These are phyloP conservation scores for Lactifluus rugatus DNA, from an alignment of 768 basidiomycete genomes.

Conservation along the genomic window DNA sequence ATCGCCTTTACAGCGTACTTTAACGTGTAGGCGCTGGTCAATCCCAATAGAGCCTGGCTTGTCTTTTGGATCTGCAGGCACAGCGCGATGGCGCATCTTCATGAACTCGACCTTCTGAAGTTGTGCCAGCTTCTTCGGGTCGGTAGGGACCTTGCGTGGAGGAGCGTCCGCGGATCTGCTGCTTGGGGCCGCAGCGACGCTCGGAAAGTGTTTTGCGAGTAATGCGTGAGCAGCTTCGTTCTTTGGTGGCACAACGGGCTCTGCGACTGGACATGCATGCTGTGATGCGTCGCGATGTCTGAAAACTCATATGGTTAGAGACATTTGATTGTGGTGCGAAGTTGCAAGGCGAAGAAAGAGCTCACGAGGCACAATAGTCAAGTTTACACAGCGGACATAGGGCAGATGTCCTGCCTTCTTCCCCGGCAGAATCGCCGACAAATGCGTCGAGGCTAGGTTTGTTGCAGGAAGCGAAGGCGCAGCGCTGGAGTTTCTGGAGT, in stretches of 20 bases:
- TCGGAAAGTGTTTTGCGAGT: constrained; percentile 43
- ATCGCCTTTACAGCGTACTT: constrained; percentile 27
- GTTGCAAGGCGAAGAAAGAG: background rate
- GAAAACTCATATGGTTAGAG: constrained; percentile 9
- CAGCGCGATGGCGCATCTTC: constrained; percentile 65
- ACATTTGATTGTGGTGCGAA: background rate
- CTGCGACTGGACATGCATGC: constrained; percentile 41
- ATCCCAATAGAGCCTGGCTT: constrained; percentile 35
- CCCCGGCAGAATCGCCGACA: constrained; percentile 24
- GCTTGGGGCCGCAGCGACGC: constrained; percentile 14
- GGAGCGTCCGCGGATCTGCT: constrained; percentile 13
- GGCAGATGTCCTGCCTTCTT: constrained; percentile 25
- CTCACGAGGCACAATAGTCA: constrained; percentile 58
- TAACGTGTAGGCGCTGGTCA: constrained; percentile 52
- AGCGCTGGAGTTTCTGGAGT: constrained; percentile 35
- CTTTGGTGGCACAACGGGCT: constrained; percentile 23
- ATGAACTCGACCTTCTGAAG: constrained; percentile 53
- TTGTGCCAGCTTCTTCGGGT: constrained; percentile 46
- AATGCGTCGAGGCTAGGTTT: constrained; percentile 45
- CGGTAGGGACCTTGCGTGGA: constrained; percentile 29
- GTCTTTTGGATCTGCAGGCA: constrained; percentile 53
- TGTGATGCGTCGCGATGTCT: constrained; percentile 61
- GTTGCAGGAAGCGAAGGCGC: constrained; percentile 41
- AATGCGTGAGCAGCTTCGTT: constrained; percentile 43
- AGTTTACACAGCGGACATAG: constrained; percentile 44